Conservation (phyloP, 2,329 filamentous ascomycete genomes). For the Sarocladium strictum region DNA sequence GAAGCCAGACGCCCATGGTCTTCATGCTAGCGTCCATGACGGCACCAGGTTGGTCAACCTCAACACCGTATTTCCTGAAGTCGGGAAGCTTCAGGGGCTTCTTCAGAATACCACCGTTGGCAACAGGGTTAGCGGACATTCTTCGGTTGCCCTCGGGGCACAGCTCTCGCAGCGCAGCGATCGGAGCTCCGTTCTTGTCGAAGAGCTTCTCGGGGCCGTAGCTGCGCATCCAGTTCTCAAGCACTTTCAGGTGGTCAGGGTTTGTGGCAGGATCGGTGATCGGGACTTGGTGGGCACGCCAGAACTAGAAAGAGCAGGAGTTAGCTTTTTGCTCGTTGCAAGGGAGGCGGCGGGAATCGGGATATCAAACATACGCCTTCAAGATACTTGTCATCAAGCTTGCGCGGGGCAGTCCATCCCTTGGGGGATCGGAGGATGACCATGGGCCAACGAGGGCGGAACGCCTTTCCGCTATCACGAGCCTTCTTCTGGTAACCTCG, state of each 20-base stretch:
- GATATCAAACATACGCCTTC: no score
- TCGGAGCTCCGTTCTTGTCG: conserved; percentile 52
- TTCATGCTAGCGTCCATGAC: conserved; percentile 58
- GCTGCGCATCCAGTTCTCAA: conserved; percentile 72
- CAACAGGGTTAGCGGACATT: conserved; percentile 73
- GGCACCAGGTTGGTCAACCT: conserved; percentile 54
- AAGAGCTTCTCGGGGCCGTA: conserved; percentile 72
- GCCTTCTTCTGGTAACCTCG: conserved; percentile 63
- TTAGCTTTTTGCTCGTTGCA: no score
- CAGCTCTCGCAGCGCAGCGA: conserved; percentile 55
- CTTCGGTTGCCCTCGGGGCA: conserved; percentile 59
- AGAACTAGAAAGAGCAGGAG: no score
- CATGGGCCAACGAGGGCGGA: conserved; percentile 73
- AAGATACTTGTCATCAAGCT: conserved; percentile 63
- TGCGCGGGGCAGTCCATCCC: conserved; percentile 72
- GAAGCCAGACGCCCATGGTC: conserved; percentile 62
- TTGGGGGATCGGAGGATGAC: conserved; percentile 72
- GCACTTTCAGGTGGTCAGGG: conserved; percentile 56
- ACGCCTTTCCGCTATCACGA: conserved; percentile 61
- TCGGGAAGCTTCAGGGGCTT: conserved; percentile 64
- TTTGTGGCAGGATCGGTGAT: conserved; percentile 65
- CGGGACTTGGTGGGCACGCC: conserved; percentile 73
- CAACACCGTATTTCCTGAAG: conserved; percentile 61
- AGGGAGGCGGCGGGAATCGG: no score
- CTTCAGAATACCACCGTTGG: conserved; percentile 63